These are phyloP conservation scores for Paraleonurus japonicus DNA, from an alignment of 257 asterid genomes.

Conservation along the genomic window DNA sequence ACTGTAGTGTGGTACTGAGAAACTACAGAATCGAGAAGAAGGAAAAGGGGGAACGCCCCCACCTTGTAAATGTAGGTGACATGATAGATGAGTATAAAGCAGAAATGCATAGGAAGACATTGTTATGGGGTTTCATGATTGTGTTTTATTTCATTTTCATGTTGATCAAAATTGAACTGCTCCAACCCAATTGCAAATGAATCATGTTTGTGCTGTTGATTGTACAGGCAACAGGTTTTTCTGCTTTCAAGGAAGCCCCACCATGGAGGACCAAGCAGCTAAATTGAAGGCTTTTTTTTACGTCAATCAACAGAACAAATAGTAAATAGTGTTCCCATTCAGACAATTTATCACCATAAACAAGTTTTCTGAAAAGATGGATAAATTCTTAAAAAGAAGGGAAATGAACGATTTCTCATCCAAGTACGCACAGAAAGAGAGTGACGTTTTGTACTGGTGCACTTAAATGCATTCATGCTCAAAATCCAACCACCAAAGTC, in stretches of 20 bases:
- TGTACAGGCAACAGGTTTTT: background rate
- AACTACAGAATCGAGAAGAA: constrained; percentile 4
- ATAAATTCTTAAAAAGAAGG: background rate
- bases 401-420: background rate
- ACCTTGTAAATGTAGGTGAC: constrained; percentile 26
- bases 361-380: background rate
- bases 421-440: background rate
- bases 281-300: constrained; percentile 23
- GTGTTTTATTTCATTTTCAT: constrained; percentile 7
- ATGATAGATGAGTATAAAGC: constrained; percentile 32
- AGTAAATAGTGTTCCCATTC: background rate
- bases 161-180: too few relatives aligned
- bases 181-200: background rate
- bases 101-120: constrained; percentile 14
- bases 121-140: constrained; percentile 5
- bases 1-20: background rate
- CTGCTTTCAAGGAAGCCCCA: background rate
- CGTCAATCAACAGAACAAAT: background rate
- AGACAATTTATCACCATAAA: constrained; percentile 1
- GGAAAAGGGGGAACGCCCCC: constrained; percentile 12
- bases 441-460: background rate
- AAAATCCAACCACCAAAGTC: background rate
- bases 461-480: background rate
- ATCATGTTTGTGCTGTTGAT: constrained; percentile 28
- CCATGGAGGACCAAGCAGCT: constrained; percentile 20